Percentiles rank a stretch among this genome's conserved stretches.
Conservation (phyloP, 331 rosid species). For the Pyracantha coccinea region DNA sequence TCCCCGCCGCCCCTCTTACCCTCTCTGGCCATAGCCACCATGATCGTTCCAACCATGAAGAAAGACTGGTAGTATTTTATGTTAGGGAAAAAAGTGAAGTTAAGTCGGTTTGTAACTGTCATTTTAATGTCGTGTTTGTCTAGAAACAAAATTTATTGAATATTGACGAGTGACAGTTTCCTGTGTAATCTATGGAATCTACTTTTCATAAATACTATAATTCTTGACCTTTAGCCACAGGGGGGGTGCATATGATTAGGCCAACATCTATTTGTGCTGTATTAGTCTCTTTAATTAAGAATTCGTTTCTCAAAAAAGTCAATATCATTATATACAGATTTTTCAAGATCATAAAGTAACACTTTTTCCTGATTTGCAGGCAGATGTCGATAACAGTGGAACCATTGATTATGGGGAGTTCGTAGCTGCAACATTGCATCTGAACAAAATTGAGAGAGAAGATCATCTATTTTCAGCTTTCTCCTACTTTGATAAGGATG, state of each 20-base stretch:
- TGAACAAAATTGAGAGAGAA: constrained; percentile 83
- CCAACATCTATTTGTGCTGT: too few species aligned
- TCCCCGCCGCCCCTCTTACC: not conserved
- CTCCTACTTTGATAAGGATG: constrained; percentile 83
- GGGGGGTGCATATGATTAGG: too few species aligned
- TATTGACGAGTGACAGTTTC: too few species aligned
- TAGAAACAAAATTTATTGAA: too few species aligned
- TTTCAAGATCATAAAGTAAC: not conserved
- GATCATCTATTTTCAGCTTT: constrained; percentile 84
- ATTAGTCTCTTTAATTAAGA: not conserved
- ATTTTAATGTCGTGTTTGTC: too few species aligned
- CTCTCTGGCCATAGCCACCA: not conserved
- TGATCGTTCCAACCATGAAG: not conserved
- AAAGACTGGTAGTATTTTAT: not conserved
- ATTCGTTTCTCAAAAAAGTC: not conserved
- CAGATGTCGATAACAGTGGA: constrained; percentile 86
- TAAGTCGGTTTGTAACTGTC: too few species aligned
- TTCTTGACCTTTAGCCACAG: too few species aligned
- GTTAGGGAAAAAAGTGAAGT: not conserved
- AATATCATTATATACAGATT: not conserved
- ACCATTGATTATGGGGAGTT: constrained; percentile 93
- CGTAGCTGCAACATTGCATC: constrained; percentile 89
- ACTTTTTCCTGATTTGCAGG: constrained; percentile 40
- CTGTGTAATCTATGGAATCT: too few species aligned
- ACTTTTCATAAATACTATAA: too few species aligned